Conservation (phyloP, 768 basidiomycete genomes). For the Lactarius trivialis region DNA sequence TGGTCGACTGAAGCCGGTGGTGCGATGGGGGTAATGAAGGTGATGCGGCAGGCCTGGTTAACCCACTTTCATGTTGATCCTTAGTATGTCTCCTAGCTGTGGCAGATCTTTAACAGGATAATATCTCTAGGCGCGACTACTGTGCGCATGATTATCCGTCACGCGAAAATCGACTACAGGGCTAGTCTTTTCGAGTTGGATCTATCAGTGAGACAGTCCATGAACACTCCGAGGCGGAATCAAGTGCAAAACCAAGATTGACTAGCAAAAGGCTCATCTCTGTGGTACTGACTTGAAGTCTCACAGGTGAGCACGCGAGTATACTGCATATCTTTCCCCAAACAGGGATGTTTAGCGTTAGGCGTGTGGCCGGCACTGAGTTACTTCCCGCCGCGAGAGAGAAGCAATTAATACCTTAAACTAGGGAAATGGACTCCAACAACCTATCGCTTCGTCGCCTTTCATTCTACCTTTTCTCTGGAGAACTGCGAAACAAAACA, state of each 20-base stretch:
- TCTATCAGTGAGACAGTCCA: background rate
- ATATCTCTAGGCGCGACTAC: no score
- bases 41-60: background rate
- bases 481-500: conserved; percentile 14
- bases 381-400: background rate
- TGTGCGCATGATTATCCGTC: background rate
- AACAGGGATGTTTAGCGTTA: no score
- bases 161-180: no score
- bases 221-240: background rate
- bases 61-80: no score
- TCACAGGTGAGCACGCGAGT: background rate
- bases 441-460: background rate
- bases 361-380: background rate
- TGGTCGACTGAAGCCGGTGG: background rate
- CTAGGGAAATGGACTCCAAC: background rate
- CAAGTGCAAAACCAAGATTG: background rate
- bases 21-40: no score
- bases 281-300: background rate
- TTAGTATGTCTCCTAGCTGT: no score
- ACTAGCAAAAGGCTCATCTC: background rate
- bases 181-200: background rate
- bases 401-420: background rate
- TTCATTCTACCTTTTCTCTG: conserved; percentile 9
- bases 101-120: no score
- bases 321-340: no score